These are phyloP conservation scores for Leccinum fallax DNA, from an alignment of 1,284 basidiomycete genomes.

Conservation along the genomic window DNA sequence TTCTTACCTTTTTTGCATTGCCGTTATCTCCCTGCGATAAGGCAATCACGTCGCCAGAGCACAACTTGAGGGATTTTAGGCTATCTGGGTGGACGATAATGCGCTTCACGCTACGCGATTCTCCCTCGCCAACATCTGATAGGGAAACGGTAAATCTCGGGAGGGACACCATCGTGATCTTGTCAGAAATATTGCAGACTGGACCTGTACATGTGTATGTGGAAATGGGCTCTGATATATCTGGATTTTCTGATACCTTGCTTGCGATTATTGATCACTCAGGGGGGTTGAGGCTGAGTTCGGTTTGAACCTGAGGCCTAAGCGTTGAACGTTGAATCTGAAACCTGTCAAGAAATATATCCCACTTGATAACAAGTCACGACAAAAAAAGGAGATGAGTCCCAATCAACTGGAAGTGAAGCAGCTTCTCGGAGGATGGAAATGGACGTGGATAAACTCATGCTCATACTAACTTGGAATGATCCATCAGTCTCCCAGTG, in stretches of 20 bases:
- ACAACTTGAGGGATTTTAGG: conserved; percentile 62
- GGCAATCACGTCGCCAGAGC: conserved; percentile 71
- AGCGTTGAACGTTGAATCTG: neutral
- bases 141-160: conserved; percentile 49
- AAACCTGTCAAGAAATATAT: conserved; percentile 8
- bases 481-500: neutral
- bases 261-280: conserved; percentile 2
- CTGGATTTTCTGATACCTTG: neutral
- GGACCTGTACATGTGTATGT: conserved; percentile 2
- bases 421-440: conserved; percentile 6
- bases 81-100: conserved; percentile 67
- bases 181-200: neutral
- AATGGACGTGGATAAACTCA: conserved; percentile 13
- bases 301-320: neutral
- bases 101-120: conserved; percentile 59
- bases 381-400: neutral
- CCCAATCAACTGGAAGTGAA: conserved; percentile 9
- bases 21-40: conserved; percentile 46
- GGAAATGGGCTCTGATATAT: neutral
- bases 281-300: neutral
- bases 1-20: conserved; percentile 40
- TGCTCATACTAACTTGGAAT: conserved; percentile 1
- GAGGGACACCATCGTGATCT: conserved; percentile 22
- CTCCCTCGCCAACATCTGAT: conserved; percentile 40
- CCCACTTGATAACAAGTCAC: neutral